Evolutionary conservation across 2,329 filamentous ascomycete genomes (phyloP).

Genomic region (Didymella lethalis): DNA sequence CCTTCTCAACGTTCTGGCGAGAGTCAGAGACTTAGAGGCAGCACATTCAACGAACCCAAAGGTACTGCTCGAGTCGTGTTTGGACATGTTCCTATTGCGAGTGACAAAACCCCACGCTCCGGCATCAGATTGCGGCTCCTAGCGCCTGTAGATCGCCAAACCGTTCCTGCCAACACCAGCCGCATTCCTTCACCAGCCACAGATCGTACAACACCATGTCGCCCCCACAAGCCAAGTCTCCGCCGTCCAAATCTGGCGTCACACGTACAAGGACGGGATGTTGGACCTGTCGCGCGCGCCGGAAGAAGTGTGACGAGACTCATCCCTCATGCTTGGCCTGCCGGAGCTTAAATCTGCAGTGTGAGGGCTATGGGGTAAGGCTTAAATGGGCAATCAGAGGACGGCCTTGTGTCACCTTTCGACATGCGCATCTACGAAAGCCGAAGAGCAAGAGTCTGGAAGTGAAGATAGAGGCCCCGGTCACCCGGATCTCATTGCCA

Average conservation of each 20-base stretch:
- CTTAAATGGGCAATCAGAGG: constrained; percentile 17
- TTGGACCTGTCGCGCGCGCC: constrained; percentile 17
- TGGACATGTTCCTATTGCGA: neutral
- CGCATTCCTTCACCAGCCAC: constrained; percentile 17
- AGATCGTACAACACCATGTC: constrained; percentile 13
- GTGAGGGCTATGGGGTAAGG: constrained; percentile 18
- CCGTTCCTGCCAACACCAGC: constrained; percentile 10
- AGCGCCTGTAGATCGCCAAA: constrained; percentile 15
- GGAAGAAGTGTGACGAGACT: constrained; percentile 21
- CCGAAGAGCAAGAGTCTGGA: constrained; percentile 2
- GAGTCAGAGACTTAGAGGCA: neutral
- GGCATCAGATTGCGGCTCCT: constrained; percentile 5
- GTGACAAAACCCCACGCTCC: constrained; percentile 2
- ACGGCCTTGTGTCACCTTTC: constrained; percentile 6
- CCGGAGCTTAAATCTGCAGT: constrained; percentile 4
- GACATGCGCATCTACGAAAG: constrained; percentile 5
- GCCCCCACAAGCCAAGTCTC: neutral
- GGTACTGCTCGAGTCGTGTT: no score
- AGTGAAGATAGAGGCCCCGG: neutral
- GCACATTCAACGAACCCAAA: neutral
- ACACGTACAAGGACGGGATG: constrained; percentile 15
- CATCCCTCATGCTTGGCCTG: constrained; percentile 11
- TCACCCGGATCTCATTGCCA: neutral
- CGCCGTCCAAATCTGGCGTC: constrained; percentile 2
- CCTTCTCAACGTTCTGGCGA: neutral